A percentile compares a stretch with the other conserved stretches of the same genome.
Conservation (phyloP, 2,329 filamentous ascomycete species). For the Teratosphaeria epicoccoides region DNA sequence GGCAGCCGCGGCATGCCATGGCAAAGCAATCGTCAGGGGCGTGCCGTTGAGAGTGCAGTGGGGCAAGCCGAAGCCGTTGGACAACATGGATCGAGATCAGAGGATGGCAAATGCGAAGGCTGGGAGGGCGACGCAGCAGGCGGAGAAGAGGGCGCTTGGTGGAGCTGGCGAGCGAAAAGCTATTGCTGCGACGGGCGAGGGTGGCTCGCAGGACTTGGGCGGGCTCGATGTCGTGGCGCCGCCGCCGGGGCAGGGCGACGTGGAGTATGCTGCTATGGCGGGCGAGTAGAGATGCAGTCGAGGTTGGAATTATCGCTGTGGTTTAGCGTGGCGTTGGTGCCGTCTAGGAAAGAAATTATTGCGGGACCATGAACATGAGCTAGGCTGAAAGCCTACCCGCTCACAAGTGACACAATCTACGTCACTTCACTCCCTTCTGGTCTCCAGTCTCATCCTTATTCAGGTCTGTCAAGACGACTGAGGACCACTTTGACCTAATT, state of each 20-base stretch:
- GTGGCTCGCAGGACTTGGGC: slow-evolving; percentile 34
- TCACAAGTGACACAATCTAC: no score
- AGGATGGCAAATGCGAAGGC: slow-evolving; percentile 71
- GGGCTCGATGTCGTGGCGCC: slow-evolving; percentile 50
- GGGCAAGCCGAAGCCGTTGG: slow-evolving; percentile 85
- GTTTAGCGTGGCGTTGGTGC: background rate
- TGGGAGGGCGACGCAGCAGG: slow-evolving; percentile 46
- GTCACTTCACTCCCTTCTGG: no score
- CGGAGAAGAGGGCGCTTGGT: slow-evolving; percentile 11
- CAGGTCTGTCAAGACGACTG: no score
- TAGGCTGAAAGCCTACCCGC: no score
- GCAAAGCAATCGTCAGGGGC: slow-evolving; percentile 78
- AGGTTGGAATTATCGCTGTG: background rate
- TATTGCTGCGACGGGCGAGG: slow-evolving; percentile 31
- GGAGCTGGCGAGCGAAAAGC: slow-evolving; percentile 16
- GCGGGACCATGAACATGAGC: no score
- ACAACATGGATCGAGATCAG: slow-evolving; percentile 81
- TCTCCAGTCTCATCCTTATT: no score
- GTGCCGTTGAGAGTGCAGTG: slow-evolving; percentile 84
- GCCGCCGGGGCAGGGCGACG: slow-evolving; percentile 67
- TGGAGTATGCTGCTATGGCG: slow-evolving; percentile 74
- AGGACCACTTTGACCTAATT: no score
- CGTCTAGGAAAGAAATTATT: no score
- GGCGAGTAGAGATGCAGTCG: slow-evolving; percentile 25
- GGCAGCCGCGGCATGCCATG: slow-evolving; percentile 75